A percentile compares a stretch with the other conserved stretches of the same genome.
These are phyloP conservation scores for Artomyces pyxidatus DNA, from an alignment of 768 basidiomycete species.

Conservation along the genomic window DNA sequence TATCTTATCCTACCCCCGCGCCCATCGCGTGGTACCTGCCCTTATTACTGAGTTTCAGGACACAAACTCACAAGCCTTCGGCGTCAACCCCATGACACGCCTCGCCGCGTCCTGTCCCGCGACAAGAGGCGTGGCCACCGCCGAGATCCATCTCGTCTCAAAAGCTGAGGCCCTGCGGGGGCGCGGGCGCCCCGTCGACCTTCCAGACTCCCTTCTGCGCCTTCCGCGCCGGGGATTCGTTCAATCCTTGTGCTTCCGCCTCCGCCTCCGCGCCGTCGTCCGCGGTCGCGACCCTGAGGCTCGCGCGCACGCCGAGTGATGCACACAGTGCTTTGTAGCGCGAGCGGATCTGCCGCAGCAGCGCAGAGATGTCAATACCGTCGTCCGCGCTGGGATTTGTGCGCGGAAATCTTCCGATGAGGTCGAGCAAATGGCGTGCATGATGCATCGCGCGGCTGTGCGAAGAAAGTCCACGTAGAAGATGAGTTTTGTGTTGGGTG, in stretches of 20 bases:
- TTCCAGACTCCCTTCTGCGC: slow-evolving; percentile 8
- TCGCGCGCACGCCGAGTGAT: slow-evolving; percentile 59
- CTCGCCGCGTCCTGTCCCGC: neutral
- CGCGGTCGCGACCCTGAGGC: slow-evolving; percentile 21
- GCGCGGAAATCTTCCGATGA: slow-evolving; percentile 69
- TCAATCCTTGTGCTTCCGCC: neutral
- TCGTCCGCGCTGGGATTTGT: slow-evolving; percentile 55
- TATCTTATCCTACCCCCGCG: neutral
- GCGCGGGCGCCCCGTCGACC: slow-evolving; percentile 3
- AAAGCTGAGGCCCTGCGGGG: slow-evolving; percentile 12
- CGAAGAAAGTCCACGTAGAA: neutral
- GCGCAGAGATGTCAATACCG: slow-evolving; percentile 63
- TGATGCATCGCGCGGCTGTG: slow-evolving; percentile 53
- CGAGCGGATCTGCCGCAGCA: slow-evolving; percentile 80
- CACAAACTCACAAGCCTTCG: neutral
- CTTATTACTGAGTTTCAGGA: neutral
- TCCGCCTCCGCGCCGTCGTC: slow-evolving; percentile 9
- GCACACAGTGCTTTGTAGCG: slow-evolving; percentile 85
- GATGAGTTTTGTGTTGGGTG: neutral
- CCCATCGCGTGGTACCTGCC: neutral
- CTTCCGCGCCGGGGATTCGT: too few species aligned
- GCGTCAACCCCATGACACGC: neutral
- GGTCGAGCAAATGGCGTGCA: slow-evolving; percentile 58
- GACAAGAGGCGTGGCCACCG: neutral
- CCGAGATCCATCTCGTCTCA: too few species aligned